Conservation (phyloP, 106 monocot genomes). For the Cymbidium sinense region DNA sequence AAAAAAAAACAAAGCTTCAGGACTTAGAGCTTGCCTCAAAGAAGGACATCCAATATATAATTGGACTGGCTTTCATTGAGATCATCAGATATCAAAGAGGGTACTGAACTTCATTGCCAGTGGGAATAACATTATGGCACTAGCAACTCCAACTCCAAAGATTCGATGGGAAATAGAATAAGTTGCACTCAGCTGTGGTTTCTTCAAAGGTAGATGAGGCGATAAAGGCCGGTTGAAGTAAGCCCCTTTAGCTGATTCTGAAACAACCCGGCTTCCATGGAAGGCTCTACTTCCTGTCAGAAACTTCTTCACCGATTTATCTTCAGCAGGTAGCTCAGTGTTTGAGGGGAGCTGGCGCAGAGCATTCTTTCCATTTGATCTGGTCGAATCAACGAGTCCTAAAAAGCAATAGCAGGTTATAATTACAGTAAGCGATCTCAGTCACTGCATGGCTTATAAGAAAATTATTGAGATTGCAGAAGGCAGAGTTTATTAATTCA, state of each 20-base stretch:
- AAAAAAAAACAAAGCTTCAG: no score
- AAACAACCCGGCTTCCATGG: slow-evolving; percentile 28
- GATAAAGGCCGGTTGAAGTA: slow-evolving; percentile 56
- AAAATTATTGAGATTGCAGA: no score
- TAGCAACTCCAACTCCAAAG: slow-evolving; percentile 32
- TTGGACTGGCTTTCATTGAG: background rate
- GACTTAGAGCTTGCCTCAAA: no score
- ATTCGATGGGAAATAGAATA: slow-evolving; percentile 72
- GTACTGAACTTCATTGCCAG: slow-evolving; percentile 41
- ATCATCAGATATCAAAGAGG: slow-evolving; percentile 41
- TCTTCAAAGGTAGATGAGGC: slow-evolving; percentile 64
- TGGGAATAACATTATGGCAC: slow-evolving; percentile 33
- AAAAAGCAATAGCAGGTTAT: background rate
- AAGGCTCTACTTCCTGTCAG: slow-evolving; percentile 15
- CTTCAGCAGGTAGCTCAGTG: background rate
- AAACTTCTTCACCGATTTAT: background rate
- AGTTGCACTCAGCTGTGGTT: slow-evolving; percentile 62
- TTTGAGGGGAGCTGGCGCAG: background rate
- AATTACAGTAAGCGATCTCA: no score
- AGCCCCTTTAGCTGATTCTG: slow-evolving; percentile 26
- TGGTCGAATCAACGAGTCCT: slow-evolving; percentile 14
- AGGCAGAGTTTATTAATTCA: no score
- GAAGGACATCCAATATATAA: background rate
- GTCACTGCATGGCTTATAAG: no score
- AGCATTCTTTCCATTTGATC: slow-evolving; percentile 2